phyloP scores from a whole-genome alignment of 1,284 basidiomycete species.

The Peniophora sp. region DNA sequence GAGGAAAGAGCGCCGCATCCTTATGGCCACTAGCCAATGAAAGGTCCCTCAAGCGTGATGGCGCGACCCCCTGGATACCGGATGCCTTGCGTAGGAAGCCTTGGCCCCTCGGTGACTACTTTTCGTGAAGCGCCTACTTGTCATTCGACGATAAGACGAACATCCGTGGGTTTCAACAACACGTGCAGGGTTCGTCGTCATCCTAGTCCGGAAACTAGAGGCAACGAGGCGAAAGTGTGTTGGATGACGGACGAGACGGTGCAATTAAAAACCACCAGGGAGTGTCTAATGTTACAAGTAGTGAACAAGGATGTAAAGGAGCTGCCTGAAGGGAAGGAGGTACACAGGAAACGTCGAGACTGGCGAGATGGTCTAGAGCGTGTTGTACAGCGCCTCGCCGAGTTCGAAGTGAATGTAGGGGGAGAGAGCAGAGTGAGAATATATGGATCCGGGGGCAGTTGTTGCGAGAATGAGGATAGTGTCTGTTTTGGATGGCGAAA shows the following conservation, averaged over 20 bases:
- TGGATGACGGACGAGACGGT: no score
- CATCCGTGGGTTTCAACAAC: no score
- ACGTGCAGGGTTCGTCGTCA: not conserved
- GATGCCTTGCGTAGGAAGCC: no score
- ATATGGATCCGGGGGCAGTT: no score
- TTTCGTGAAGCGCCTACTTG: not conserved
- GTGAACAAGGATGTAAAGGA: not conserved
- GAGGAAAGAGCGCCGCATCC: no score
- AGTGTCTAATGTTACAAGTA: constrained; percentile 15
- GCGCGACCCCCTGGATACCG: no score
- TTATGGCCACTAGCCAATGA: no score
- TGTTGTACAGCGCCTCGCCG: not conserved
- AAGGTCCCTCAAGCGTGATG: no score
- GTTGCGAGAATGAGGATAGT: not conserved
- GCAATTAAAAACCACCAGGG: constrained; percentile 26
- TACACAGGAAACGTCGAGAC: not conserved
- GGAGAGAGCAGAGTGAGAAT: constrained; percentile 9
- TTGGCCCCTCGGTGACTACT: not conserved
- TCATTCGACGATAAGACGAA: not conserved
- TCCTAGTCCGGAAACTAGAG: not conserved
- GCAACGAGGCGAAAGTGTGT: no score
- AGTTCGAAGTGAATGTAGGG: constrained; percentile 10
- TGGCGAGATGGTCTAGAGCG: not conserved
- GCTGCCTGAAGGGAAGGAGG: not conserved
- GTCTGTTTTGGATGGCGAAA: constrained; percentile 5